Conservation (phyloP, 2,329 filamentous ascomycete species). For the Diaporthe sp. region DNA sequence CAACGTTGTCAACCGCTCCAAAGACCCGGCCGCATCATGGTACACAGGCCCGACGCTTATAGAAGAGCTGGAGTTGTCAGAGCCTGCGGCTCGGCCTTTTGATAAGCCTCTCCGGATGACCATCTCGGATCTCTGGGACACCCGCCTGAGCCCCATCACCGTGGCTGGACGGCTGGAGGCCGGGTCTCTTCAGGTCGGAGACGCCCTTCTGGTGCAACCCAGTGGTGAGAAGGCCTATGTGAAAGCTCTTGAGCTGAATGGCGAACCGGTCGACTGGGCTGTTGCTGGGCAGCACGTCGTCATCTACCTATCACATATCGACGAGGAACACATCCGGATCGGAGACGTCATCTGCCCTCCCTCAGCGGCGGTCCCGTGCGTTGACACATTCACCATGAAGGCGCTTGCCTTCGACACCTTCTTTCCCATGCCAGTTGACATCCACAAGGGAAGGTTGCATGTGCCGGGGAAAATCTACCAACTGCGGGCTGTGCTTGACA, state of each 20-base stretch:
- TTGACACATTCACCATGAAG: constrained; percentile 84
- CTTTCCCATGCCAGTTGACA: constrained; percentile 88
- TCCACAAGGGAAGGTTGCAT: constrained; percentile 88
- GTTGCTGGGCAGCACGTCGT: constrained; percentile 92
- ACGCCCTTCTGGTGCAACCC: constrained; percentile 83
- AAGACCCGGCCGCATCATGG: constrained; percentile 76
- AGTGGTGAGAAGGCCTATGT: constrained; percentile 84
- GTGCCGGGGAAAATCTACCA: constrained; percentile 80
- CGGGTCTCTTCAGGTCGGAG: constrained; percentile 87
- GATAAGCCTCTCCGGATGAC: constrained; percentile 87
- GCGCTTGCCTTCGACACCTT: constrained; percentile 91
- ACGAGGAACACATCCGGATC: constrained; percentile 82
- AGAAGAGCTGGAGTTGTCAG: constrained; percentile 86
- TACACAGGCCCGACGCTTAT: constrained; percentile 85
- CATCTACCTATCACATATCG: constrained; percentile 87
- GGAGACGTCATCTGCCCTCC: constrained; percentile 90
- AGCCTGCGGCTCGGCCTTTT: constrained; percentile 75
- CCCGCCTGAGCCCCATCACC: constrained; percentile 84
- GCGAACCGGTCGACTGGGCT: constrained; percentile 84
- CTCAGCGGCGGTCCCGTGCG: constrained; percentile 75
- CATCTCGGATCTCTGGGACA: constrained; percentile 88
- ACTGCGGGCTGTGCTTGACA: constrained; percentile 82
- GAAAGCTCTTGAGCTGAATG: constrained; percentile 84
- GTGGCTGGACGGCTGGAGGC: constrained; percentile 89
- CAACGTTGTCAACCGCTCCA: constrained; percentile 78